Conservation (phyloP, 331 rosid genomes). For the Rosa hybrid region DNA sequence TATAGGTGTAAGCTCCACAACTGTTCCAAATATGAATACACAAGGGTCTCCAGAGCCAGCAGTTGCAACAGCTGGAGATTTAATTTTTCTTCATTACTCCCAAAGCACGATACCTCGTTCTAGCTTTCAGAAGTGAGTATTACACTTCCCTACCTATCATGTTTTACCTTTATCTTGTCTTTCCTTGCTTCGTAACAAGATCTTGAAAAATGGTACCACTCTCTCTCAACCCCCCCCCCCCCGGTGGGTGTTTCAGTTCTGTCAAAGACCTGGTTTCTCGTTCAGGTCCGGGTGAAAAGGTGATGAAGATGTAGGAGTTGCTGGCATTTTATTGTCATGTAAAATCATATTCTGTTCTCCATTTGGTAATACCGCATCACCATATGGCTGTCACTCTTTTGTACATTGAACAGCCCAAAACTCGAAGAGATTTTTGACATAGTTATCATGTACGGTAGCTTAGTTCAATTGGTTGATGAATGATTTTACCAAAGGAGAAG, state of each 20-base stretch:
- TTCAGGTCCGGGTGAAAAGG: neutral
- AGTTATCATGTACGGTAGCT: neutral
- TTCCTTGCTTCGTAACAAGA: neutral
- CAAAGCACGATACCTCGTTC: slow-evolving; percentile 30
- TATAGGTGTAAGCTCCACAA: slow-evolving; percentile 56
- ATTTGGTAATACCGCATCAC: neutral
- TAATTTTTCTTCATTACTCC: slow-evolving; percentile 38
- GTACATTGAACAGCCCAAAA: neutral
- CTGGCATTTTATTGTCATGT: neutral
- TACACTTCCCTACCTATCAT: slow-evolving; percentile 1
- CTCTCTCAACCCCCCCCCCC: neutral
- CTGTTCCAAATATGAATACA: slow-evolving; percentile 23
- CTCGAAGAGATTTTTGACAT: neutral
- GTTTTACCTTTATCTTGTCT: neutral
- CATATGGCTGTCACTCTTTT: neutral
- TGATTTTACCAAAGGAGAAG: neutral
- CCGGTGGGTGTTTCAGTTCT: slow-evolving; percentile 2
- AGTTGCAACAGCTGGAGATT: slow-evolving; percentile 30
- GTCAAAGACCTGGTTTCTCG: slow-evolving; percentile 15
- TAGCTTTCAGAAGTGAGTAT: slow-evolving; percentile 23
- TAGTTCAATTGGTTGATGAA: neutral
- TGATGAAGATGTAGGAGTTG: neutral
- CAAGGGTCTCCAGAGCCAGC: slow-evolving; percentile 51
- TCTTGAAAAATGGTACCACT: neutral
- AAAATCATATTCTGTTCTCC: neutral